Evolutionary conservation across 805 yeast genomes (phyloP).

Genomic region (Metschnikowia lochheadii): DNA sequence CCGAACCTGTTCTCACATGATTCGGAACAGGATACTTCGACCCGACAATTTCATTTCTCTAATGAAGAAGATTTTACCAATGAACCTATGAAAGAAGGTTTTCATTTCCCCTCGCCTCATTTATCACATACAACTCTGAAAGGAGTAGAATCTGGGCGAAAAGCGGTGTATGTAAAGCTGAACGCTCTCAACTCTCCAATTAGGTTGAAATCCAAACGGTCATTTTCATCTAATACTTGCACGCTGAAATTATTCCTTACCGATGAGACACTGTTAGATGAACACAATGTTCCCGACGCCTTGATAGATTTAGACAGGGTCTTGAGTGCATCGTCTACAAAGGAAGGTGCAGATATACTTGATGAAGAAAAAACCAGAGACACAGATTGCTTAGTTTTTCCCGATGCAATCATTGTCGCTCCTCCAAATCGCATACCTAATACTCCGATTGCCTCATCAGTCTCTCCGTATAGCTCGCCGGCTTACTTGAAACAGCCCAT

Average conservation of each 20-base stretch:
- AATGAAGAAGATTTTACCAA: slow-evolving; percentile 35
- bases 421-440: slow-evolving; percentile 1
- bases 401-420: background rate
- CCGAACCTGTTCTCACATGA: slow-evolving; percentile 6
- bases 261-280: slow-evolving; percentile 25
- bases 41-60: slow-evolving; percentile 28
- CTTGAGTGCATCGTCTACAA: slow-evolving; percentile 28
- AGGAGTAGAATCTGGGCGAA: background rate
- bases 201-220: slow-evolving; percentile 22
- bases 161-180: background rate
- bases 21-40: slow-evolving; percentile 17
- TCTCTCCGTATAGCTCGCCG: slow-evolving; percentile 15
- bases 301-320: slow-evolving; percentile 56
- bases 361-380: slow-evolving; percentile 15
- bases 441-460: background rate
- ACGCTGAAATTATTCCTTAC: slow-evolving; percentile 27
- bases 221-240: slow-evolving; percentile 18
- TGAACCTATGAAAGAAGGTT: slow-evolving; percentile 17
- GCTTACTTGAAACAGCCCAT: slow-evolving; percentile 29
- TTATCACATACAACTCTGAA: slow-evolving; percentile 6
- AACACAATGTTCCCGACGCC: slow-evolving; percentile 46
- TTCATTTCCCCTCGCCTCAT: slow-evolving; percentile 27
- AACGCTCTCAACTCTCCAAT: slow-evolving; percentile 33
- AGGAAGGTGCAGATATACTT: background rate
- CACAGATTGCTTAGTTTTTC: background rate